A percentile compares a stretch with the other conserved stretches of the same genome.
phyloP scores from a whole-genome alignment of 2,329 filamentous ascomycete species.

The Coniochaeta sp. region DNA sequence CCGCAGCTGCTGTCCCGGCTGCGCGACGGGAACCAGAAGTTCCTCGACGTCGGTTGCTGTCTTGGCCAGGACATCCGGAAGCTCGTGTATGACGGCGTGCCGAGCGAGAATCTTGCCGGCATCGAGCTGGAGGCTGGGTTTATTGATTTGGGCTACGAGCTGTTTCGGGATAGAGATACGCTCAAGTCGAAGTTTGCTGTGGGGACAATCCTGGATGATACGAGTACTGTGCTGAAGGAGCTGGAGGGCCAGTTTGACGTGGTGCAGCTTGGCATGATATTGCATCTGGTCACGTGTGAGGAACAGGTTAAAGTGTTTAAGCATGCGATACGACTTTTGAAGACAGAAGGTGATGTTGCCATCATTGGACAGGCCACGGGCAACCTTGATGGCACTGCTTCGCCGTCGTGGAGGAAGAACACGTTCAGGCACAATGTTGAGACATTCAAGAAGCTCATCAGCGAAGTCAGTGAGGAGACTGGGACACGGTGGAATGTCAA shows the following conservation, averaged over 20 bases:
- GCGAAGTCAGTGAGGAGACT: constrained; percentile 8
- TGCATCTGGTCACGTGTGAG: constrained; percentile 18
- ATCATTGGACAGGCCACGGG: constrained; percentile 21
- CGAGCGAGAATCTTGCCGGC: constrained; percentile 19
- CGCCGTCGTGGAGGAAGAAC: constrained; percentile 2
- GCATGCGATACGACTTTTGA: constrained; percentile 17
- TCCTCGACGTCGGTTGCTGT: constrained; percentile 34
- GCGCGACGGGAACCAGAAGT: constrained; percentile 16
- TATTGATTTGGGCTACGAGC: constrained; percentile 30
- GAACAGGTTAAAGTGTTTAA: constrained; percentile 6
- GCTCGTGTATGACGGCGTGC: constrained; percentile 26
- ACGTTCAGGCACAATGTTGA: constrained; percentile 23
- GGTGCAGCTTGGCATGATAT: constrained; percentile 20
- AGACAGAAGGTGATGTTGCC: constrained; percentile 16
- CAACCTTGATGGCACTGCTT: constrained; percentile 6
- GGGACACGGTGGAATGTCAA: constrained; percentile 3
- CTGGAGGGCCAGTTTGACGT: constrained; percentile 9
- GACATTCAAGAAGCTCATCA: constrained; percentile 21
- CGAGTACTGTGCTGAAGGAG: constrained; percentile 16
- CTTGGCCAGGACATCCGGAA: constrained; percentile 32
- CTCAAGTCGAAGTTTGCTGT: constrained; percentile 15
- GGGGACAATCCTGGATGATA: constrained; percentile 26
- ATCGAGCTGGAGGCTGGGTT: constrained; percentile 26
- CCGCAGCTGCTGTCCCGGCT: constrained; percentile 12
- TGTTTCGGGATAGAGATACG: constrained; percentile 21